Evolutionary conservation across 345 rosid species (phyloP), one percentile per base, ranked within the genome.

Genomic region (Ailanthus altissimus): DNA sequence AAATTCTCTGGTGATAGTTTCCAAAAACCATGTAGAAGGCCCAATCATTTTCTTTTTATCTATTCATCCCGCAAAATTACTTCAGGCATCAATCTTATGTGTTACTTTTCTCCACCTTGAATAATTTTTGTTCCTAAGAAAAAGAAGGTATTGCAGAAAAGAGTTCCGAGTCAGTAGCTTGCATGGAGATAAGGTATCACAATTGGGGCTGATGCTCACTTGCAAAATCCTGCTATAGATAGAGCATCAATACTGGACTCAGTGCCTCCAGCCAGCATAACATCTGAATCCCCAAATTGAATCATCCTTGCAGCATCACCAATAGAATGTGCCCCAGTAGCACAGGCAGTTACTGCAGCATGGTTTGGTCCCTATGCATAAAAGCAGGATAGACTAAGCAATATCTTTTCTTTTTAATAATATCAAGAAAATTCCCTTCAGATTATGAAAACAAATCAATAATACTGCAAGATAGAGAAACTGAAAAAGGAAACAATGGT

Each of bases 301-400:
- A 95, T 90, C 96, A 93, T 95, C 86, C 99, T 92, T 51, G 96
- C 78, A 79, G 98, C 99, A 89, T 95, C 99, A 25, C 97, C 97
- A 72, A 95, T 90, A 62, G 98, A 96, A 80, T 96, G 99, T 23
- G 98, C 94, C 70, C 97, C 99, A 60, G 98, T 96, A 63, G 99
- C 98, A 81, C 99, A 96, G 75, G 98, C 99, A 80, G 98, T 93
- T 83, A 96, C 98, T 67, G 98, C 98, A 81, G 98, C 94, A 90
- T 93, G 99, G 84, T 96, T 96, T 83, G 99, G 98, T 62, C 99
- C 99, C 98, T 95, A 83, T 75, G 85, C 70, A 78, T 84, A 83
- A 79, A 70, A 77, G 62, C 56, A 77, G 60, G 75, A 63, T 63
- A 36, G 61, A 79, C 43, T 28, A 67, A 67, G 74, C 77, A 50